phyloP scores from a whole-genome alignment of 1,139 yeast species.

The Taphrina pruni region DNA sequence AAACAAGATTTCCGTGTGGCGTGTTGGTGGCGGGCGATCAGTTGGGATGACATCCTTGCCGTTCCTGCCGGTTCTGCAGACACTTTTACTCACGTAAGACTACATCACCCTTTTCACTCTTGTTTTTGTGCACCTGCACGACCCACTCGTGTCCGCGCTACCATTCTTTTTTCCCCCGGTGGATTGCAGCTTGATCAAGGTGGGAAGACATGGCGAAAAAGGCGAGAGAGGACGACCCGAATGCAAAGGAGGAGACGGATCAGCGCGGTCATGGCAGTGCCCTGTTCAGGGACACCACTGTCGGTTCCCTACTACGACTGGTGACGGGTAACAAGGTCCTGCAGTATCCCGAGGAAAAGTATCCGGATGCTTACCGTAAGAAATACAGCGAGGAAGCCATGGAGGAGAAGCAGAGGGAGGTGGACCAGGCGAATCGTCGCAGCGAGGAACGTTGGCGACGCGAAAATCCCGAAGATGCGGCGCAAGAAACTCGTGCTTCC shows the following conservation, averaged over 20 bases:
- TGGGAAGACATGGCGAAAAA: constrained; percentile 11
- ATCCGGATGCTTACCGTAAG: constrained; percentile 21
- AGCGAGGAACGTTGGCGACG: constrained; percentile 32
- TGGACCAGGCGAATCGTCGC: constrained; percentile 17
- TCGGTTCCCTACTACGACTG: constrained; percentile 8
- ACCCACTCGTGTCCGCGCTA: background rate
- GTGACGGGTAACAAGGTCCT: constrained; percentile 14
- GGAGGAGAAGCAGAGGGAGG: constrained; percentile 25
- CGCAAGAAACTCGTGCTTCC: constrained; percentile 10
- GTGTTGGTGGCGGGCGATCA: background rate
- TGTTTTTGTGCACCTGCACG: background rate
- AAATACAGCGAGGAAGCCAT: constrained; percentile 16
- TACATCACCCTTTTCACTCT: no score
- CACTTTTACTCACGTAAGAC: background rate
- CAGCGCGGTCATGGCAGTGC: constrained; percentile 23
- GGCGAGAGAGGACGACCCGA: constrained; percentile 32
- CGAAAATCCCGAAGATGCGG: constrained; percentile 34
- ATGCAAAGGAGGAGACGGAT: constrained; percentile 30
- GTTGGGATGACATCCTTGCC: background rate
- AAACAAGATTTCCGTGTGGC: background rate
- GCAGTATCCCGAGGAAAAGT: constrained; percentile 32
- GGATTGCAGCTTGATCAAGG: background rate
- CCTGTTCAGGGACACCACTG: constrained; percentile 26
- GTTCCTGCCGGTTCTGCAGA: background rate
- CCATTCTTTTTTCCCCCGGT: background rate